phyloP scores from a whole-genome alignment of 129 eudicot genomes.

The Calendula officinalis region DNA sequence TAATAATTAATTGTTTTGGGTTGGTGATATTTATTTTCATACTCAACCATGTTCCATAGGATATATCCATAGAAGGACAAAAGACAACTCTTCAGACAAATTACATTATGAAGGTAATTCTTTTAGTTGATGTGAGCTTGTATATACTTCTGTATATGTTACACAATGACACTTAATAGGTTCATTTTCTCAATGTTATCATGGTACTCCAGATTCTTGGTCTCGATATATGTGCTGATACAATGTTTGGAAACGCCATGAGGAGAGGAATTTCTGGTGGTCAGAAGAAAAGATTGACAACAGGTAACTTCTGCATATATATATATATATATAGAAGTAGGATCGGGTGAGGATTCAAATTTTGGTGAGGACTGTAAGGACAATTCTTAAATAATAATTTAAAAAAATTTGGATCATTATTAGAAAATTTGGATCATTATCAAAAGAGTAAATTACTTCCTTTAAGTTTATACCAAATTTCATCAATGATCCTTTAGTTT shows the following conservation, averaged over 20 bases:
- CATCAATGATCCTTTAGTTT: too few species aligned
- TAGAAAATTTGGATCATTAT: too few species aligned
- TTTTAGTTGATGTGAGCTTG: conserved; percentile 10
- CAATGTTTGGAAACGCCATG: conserved; percentile 72
- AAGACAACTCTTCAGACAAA: conserved; percentile 55
- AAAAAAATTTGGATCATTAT: too few species aligned
- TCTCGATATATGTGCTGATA: conserved; percentile 80
- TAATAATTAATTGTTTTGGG: too few species aligned
- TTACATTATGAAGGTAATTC: conserved; percentile 52
- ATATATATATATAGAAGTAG: too few species aligned
- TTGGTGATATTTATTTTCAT: not conserved
- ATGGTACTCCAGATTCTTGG: conserved; percentile 59
- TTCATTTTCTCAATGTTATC: not conserved
- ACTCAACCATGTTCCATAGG: conserved; percentile 26
- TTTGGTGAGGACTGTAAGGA: too few species aligned
- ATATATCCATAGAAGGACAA: conserved; percentile 52
- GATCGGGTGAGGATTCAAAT: too few species aligned
- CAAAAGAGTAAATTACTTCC: too few species aligned
- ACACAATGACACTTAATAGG: conserved; percentile 12
- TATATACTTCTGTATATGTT: not conserved
- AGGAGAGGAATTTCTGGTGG: conserved; percentile 83
- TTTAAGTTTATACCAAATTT: too few species aligned
- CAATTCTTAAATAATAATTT: too few species aligned
- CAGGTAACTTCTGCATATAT: conserved; percentile 41
- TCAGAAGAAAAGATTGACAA: conserved; percentile 79